Evolutionary conservation across 1,284 basidiomycete genomes (phyloP), one percentile per base, ranked within the genome.

Genomic region (Somion occarium): DNA sequence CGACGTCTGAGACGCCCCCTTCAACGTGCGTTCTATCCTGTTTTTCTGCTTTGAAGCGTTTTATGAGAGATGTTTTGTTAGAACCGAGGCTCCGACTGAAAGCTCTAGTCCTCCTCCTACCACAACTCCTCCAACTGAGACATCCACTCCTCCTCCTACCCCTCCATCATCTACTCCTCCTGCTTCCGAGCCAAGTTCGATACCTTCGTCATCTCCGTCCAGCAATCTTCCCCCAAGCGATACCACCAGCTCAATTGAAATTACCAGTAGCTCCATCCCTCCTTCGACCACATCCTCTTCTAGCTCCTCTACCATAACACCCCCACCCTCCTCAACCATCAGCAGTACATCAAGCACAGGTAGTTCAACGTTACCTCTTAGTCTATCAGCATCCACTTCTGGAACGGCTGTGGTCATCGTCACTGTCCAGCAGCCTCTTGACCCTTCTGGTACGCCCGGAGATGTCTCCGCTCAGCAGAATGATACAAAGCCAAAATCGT

Each of bases 251-350:
- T 19, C 49, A 23, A 11, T 27, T 18, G 44, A 54, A n/a, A 23
- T 38, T 1, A n/a, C 44, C 34, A 27, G 43, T 3, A 18, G 49
- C 7, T 51, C 60, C 19, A 52, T 53, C 1, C 44, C 58, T 12
- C 43, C 55, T 1, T 52, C 57, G 1, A 48, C 52, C 15, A 44
- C 60, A 2, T 49, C 56, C 19, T 42, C 59, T 15, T 43, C 60
- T 13, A 52, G 55, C 3, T 52, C 56, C 11, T 56, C 55, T 18
- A 49, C 48, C n/a, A 18, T 61, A 5, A 50, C 61, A 0, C 43
- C 62, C 7, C 22, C 62, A 2, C 13, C 62, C 0, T 12, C 53
- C 3, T 42, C 53, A 5, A 49, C 58, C 3, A 42, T 50, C 39
- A 45, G 51, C 51, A 2, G 42, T 22, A 20, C 59, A 12, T 39